phyloP scores from a whole-genome alignment of 495 filamentous ascomycete genomes.

The Jackrogersella minutella region DNA sequence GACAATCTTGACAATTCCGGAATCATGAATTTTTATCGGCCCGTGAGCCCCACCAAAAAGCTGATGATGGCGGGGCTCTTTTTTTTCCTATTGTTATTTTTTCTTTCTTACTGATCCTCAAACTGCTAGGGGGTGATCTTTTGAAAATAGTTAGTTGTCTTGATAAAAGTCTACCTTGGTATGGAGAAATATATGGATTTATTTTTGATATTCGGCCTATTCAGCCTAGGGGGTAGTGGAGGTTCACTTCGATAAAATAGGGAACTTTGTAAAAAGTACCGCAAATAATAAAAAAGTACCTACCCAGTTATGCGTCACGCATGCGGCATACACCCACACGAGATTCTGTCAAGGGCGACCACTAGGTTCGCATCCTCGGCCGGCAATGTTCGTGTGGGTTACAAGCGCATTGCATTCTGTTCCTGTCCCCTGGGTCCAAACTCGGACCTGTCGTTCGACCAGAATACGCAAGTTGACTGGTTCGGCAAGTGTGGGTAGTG shows the following conservation, averaged over 20 bases:
- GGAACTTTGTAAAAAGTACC: too few species aligned
- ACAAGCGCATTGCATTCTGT: conserved; percentile 28
- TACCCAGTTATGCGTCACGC: neutral
- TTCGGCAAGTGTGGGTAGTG: conserved; percentile 33
- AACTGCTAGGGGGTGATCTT: neutral
- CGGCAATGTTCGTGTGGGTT: conserved; percentile 15
- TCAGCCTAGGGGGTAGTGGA: too few species aligned
- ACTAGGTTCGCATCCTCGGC: conserved; percentile 10
- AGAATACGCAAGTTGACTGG: conserved; percentile 27
- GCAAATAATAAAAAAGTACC: too few species aligned
- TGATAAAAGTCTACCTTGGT: neutral
- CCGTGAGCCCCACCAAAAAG: conserved; percentile 24
- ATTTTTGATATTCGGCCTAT: too few species aligned
- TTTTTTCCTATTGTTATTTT: neutral
- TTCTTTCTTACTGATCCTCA: neutral
- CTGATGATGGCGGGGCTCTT: conserved; percentile 25
- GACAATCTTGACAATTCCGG: neutral
- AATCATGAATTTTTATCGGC: conserved; percentile 13
- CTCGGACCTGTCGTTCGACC: conserved; percentile 30
- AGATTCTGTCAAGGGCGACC: conserved; percentile 8
- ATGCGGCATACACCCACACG: conserved; percentile 2
- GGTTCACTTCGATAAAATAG: too few species aligned
- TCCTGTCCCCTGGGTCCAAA: conserved; percentile 34
- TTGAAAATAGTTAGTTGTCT: neutral
- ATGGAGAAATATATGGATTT: too few species aligned